Conservation (phyloP, 257 asterid species). For the Solanum bukasovii region DNA sequence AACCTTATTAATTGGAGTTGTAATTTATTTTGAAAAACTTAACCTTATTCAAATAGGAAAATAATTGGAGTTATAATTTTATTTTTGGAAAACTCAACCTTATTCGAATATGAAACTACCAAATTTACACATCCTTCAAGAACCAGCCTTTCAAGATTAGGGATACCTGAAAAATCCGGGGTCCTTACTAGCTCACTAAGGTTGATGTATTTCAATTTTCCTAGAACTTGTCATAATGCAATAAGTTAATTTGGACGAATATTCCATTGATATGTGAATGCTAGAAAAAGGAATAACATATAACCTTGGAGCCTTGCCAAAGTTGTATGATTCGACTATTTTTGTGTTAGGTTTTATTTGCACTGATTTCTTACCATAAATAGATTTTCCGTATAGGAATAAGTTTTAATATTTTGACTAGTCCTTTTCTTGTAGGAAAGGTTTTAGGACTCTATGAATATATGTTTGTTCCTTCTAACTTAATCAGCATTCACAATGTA, state of each 20-base stretch:
- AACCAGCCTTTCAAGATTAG: conserved; percentile 10
- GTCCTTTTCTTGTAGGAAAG: too few species aligned
- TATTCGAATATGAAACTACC: neutral
- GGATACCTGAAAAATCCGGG: conserved; percentile 7
- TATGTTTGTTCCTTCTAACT: too few species aligned
- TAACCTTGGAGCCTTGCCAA: neutral
- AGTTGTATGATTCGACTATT: conserved; percentile 1
- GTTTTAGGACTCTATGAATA: too few species aligned
- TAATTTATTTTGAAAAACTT: too few species aligned
- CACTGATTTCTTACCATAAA: too few species aligned
- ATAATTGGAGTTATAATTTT: too few species aligned
- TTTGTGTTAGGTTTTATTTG: neutral
- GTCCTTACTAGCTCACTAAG: conserved; percentile 7
- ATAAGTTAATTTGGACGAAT: neutral
- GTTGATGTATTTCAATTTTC: conserved; percentile 2
- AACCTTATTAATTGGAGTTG: too few species aligned
- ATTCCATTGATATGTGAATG: neutral
- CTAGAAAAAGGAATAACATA: neutral
- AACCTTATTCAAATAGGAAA: too few species aligned
- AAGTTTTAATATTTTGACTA: too few species aligned
- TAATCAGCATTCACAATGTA: too few species aligned
- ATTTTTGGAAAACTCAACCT: too few species aligned
- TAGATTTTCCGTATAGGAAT: too few species aligned
- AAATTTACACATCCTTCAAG: conserved; percentile 7
- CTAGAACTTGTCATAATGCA: neutral